Evolutionary conservation across 805 yeast genomes (phyloP).

Genomic region (Ascoidea tarda): DNA sequence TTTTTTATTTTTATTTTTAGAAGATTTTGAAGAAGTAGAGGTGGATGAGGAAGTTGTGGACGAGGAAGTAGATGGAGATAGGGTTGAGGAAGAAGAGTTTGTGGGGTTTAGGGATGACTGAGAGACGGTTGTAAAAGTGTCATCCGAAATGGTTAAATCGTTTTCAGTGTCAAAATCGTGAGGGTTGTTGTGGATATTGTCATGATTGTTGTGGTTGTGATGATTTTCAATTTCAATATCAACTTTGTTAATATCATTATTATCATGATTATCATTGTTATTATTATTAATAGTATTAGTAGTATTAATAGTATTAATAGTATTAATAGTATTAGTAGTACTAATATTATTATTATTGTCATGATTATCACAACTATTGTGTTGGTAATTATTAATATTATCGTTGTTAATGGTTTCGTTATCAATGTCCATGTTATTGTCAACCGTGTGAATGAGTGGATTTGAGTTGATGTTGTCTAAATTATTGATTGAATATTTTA

Average conservation of each 20-base stretch:
- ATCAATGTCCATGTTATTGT: slow-evolving; percentile 6
- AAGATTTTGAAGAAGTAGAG: no score
- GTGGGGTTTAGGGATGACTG: neutral
- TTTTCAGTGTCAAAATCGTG: neutral
- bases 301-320: neutral
- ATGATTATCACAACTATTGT: slow-evolving; percentile 2
- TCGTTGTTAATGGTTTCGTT: slow-evolving; percentile 1
- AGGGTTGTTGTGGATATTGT: neutral
- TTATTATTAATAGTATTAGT: slow-evolving; percentile 9
- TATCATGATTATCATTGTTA: no score
- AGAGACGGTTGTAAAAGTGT: neutral
- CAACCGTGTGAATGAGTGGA: slow-evolving; percentile 19
- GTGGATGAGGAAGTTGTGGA: no score
- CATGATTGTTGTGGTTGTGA: neutral
- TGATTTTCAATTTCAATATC: slow-evolving; percentile 13
- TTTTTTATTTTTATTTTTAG: neutral
- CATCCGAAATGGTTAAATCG: neutral
- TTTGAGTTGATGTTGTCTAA: slow-evolving; percentile 27
- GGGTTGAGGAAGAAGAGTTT: neutral
- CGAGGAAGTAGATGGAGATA: neutral
- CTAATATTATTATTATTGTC: slow-evolving; percentile 9
- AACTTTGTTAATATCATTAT: no score
- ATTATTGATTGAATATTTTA: slow-evolving; percentile 29
- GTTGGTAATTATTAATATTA: slow-evolving; percentile 7
- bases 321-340: slow-evolving; percentile 6